Percentiles rank a stretch among this genome's conserved stretches.
Evolutionary conservation across 2,329 filamentous ascomycete genomes (phyloP).

Genomic region (Stachybotrys echinatus): DNA sequence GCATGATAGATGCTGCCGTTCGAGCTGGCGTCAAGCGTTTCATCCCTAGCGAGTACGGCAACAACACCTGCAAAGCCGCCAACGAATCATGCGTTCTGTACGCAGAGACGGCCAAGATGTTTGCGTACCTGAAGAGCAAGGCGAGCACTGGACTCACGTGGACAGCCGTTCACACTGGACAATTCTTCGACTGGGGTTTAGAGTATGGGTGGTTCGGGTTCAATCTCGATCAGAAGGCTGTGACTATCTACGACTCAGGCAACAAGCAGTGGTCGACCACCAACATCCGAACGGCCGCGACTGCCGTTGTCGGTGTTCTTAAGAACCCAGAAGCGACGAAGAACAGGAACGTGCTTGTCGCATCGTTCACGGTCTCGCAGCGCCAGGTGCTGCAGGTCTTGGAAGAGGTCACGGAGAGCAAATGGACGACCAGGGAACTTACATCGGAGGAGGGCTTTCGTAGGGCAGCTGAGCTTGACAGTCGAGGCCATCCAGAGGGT

Average conservation of each 20-base stretch:
- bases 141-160: conserved; percentile 36
- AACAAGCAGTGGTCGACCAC: conserved; percentile 7
- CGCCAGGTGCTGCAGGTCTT: conserved; percentile 33
- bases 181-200: conserved; percentile 45
- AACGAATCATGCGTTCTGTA: conserved; percentile 1
- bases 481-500: neutral
- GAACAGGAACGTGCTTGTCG: conserved; percentile 14
- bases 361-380: conserved; percentile 43
- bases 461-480: conserved; percentile 2
- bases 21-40: conserved; percentile 23
- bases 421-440: conserved; percentile 6
- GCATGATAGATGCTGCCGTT: conserved; percentile 46
- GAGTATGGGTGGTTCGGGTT: conserved; percentile 15
- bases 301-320: conserved; percentile 8
- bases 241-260: conserved; percentile 9
- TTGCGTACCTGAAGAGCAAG: conserved; percentile 15
- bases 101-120: conserved; percentile 1
- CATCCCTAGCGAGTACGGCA: conserved; percentile 42
- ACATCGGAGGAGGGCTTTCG: conserved; percentile 25
- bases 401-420: conserved; percentile 1
- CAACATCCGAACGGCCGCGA: conserved; percentile 7
- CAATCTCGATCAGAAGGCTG: conserved; percentile 32
- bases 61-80: conserved; percentile 1
- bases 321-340: conserved; percentile 7
- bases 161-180: conserved; percentile 44